Percentiles rank a stretch among this genome's conserved stretches.
phyloP scores from a whole-genome alignment of 441 rosid species.

The Melastoma candidum region DNA sequence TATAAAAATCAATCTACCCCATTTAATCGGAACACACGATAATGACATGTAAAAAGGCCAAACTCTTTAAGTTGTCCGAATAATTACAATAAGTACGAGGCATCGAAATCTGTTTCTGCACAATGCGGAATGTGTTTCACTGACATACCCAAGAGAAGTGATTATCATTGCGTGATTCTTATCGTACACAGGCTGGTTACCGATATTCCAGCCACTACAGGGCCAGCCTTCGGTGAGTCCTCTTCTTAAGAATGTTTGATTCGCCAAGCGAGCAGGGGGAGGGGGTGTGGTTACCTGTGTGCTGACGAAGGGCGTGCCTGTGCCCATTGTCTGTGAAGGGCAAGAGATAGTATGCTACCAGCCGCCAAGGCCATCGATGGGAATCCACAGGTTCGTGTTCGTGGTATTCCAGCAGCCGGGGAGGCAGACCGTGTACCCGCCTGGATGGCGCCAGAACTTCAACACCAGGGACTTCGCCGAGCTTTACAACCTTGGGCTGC shows the following conservation, averaged over 20 bases:
- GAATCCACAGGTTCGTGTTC: constrained; percentile 61
- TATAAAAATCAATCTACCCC: background rate
- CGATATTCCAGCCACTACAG: constrained; percentile 75
- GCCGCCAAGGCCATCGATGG: constrained; percentile 51
- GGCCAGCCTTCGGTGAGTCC: constrained; percentile 46
- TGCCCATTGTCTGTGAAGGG: constrained; percentile 19
- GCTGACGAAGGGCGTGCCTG: background rate
- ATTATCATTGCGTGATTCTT: no score
- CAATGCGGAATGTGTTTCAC: no score
- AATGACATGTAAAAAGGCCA: no score
- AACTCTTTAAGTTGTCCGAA: no score
- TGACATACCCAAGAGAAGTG: no score
- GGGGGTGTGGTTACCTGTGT: no score
- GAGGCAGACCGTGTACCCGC: constrained; percentile 64
- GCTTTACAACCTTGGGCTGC: constrained; percentile 66
- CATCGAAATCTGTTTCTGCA: no score
- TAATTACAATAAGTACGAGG: no score
- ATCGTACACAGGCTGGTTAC: constrained; percentile 52
- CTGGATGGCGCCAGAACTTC: constrained; percentile 81
- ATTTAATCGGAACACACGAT: no score
- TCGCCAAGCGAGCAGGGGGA: no score
- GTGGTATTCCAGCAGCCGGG: constrained; percentile 57
- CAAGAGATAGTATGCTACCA: constrained; percentile 63
- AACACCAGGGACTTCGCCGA: constrained; percentile 68
- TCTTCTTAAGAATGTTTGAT: background rate